Evolutionary conservation across 805 yeast species (phyloP).

Genomic region (Lipomyces lipofer): DNA sequence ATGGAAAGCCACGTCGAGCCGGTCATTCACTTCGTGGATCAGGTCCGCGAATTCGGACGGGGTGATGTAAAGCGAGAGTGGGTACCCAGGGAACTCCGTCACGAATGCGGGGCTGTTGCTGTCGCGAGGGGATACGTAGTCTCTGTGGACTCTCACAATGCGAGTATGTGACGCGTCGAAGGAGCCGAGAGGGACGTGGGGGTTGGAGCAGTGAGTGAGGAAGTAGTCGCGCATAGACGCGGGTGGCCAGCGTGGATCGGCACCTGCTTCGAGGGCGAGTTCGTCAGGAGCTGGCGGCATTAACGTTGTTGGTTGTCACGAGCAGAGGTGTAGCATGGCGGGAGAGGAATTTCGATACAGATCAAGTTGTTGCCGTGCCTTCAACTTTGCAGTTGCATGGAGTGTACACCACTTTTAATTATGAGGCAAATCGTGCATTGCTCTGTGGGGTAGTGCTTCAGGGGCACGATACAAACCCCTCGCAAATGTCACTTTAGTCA

Average conservation of each 20-base stretch:
- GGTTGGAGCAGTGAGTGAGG: slow-evolving; percentile 9
- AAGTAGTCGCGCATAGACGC: slow-evolving; percentile 4
- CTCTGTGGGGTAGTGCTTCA: no score
- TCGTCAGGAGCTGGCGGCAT: no score
- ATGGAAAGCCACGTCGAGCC: slow-evolving; percentile 4
- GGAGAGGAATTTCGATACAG: no score
- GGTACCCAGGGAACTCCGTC: slow-evolving; percentile 9
- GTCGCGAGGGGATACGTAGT: background rate
- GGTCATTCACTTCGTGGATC: slow-evolving; percentile 5
- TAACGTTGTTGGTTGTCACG: no score
- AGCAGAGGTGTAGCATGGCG: no score
- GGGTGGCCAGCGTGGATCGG: slow-evolving; percentile 17
- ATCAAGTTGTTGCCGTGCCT: no score
- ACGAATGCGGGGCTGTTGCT: slow-evolving; percentile 3
- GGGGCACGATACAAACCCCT: no score
- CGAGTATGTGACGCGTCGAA: slow-evolving; percentile 1
- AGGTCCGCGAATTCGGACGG: slow-evolving; percentile 9
- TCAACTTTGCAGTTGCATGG: no score
- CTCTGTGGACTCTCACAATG: slow-evolving; percentile 12
- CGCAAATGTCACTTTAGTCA: no score
- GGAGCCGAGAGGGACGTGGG: slow-evolving; percentile 5
- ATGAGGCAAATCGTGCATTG: no score
- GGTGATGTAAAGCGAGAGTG: slow-evolving; percentile 12
- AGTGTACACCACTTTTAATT: no score
- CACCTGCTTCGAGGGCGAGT: no score